Evolutionary conservation across 257 asterid genomes (phyloP).

Genomic region (Ligustrum vulgare): DNA sequence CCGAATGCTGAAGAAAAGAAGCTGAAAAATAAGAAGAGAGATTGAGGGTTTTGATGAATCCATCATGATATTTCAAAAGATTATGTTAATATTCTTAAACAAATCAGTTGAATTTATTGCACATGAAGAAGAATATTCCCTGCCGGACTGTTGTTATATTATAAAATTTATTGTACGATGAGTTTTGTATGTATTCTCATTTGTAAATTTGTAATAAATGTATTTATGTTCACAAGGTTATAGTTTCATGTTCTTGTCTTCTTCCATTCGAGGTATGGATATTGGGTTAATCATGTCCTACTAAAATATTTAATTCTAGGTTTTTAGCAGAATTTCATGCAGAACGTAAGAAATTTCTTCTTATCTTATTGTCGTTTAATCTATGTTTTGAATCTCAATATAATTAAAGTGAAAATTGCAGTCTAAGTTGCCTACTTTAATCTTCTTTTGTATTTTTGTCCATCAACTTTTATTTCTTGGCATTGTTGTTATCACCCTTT

Average conservation of each 20-base stretch:
- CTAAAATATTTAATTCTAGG: neutral
- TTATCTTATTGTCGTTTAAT: neutral
- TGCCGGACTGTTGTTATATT: conserved; percentile 28
- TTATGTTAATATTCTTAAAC: neutral
- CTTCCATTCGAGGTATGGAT: neutral
- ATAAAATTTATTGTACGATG: conserved; percentile 9
- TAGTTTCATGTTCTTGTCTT: neutral
- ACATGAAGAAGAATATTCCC: conserved; percentile 6
- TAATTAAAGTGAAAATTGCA: too few species aligned
- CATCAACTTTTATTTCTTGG: neutral
- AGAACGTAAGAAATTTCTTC: neutral
- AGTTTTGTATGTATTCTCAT: conserved; percentile 7
- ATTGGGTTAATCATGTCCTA: neutral
- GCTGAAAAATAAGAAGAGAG: conserved; percentile 31
- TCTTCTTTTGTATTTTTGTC: neutral
- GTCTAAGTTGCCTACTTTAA: neutral
- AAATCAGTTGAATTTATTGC: conserved; percentile 16
- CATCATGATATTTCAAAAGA: conserved; percentile 25
- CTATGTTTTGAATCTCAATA: neutral
- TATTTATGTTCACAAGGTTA: neutral
- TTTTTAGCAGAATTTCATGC: neutral
- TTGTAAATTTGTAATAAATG: neutral
- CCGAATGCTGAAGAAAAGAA: conserved; percentile 14
- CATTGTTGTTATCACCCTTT: neutral
- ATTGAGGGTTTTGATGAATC: conserved; percentile 29